A percentile compares a stretch with the other conserved stretches of the same genome.
phyloP scores from a whole-genome alignment of 2,329 filamentous ascomycete species.

The Trichoderma pleuroti region DNA sequence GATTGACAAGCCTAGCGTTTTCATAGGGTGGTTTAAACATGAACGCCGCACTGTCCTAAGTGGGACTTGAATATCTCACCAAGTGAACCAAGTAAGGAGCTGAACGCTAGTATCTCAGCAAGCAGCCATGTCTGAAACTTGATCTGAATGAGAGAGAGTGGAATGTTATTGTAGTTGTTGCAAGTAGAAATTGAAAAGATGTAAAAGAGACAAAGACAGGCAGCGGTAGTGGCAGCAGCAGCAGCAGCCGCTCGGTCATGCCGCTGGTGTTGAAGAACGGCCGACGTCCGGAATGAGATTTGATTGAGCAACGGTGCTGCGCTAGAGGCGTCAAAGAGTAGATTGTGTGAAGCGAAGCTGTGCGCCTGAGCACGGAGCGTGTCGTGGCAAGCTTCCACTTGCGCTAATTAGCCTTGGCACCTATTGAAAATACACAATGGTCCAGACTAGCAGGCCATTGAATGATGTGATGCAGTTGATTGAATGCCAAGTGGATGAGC shows the following conservation, averaged over 20 bases:
- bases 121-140: neutral
- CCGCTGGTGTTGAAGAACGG: neutral
- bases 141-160: neutral
- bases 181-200: neutral
- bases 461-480: slow-evolving; percentile 6
- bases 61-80: neutral
- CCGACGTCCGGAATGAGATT: neutral
- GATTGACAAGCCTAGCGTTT: neutral
- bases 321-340: slow-evolving; percentile 8
- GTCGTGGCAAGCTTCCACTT: slow-evolving; percentile 4
- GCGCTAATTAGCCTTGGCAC: slow-evolving; percentile 10
- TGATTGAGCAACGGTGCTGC: neutral
- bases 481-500: neutral
- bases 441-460: slow-evolving; percentile 13
- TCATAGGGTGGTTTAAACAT: neutral
- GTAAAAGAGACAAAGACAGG: neutral
- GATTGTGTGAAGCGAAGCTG: neutral
- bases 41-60: neutral
- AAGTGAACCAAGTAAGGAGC: neutral
- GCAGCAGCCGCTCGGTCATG: neutral
- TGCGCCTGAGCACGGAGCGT: slow-evolving; percentile 10
- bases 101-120: neutral
- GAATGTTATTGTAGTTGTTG: neutral
- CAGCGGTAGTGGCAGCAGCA: neutral
- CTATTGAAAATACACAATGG: slow-evolving; percentile 13